phyloP scores from a whole-genome alignment of 2,329 filamentous ascomycete genomes.

The Botrytis tulipae region DNA sequence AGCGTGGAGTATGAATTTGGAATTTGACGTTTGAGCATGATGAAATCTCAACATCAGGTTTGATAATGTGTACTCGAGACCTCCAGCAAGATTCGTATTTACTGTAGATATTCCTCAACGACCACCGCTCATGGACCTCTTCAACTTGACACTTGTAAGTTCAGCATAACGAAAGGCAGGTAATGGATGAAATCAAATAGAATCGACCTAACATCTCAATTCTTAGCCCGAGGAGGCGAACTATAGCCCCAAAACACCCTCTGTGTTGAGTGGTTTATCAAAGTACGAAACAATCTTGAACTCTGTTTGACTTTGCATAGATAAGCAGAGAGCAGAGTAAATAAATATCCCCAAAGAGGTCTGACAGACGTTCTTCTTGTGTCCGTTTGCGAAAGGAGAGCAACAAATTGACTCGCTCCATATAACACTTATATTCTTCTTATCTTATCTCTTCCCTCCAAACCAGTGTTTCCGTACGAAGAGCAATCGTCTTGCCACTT shows the following conservation, averaged over 20 bases:
- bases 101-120: not conserved
- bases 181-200: no score
- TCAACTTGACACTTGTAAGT: not conserved
- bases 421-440: not conserved
- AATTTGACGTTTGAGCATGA: no score
- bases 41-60: not conserved
- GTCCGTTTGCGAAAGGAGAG: not conserved
- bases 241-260: not conserved
- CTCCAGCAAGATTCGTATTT: not conserved
- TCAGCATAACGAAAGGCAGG: not conserved
- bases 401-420: no score
- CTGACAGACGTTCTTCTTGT: not conserved
- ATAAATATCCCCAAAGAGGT: no score
- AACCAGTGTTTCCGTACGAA: not conserved
- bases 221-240: not conserved
- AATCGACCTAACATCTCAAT: not conserved
- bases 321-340: rapidly evolving
- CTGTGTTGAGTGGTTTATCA: not conserved
- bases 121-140: not conserved
- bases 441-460: not conserved
- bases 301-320: not conserved
- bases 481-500: not conserved
- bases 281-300: not conserved
- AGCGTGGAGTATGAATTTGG: not conserved
- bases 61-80: not conserved